Percentiles rank a stretch among this genome's conserved stretches.
Evolutionary conservation across 2,329 filamentous ascomycete genomes (phyloP).

Genomic region (Diaporthe amygdali): DNA sequence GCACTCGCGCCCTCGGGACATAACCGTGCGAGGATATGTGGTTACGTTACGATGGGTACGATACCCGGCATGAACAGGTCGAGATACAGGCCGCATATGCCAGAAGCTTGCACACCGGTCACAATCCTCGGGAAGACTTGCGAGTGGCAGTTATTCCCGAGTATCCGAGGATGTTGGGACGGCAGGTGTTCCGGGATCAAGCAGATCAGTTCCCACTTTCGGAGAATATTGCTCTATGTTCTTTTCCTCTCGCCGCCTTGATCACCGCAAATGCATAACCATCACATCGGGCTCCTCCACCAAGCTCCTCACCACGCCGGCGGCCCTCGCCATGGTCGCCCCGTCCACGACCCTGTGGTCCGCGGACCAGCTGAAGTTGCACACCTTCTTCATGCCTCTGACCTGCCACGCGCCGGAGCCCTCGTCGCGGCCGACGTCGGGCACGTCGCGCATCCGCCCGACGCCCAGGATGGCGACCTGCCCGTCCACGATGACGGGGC

Average conservation of each 20-base stretch:
- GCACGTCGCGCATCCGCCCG: slow-evolving; percentile 79
- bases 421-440: slow-evolving; percentile 71
- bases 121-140: neutral
- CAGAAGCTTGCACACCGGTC: neutral
- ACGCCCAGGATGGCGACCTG: slow-evolving; percentile 94
- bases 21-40: neutral
- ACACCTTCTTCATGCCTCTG: slow-evolving; percentile 62
- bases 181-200: neutral
- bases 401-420: slow-evolving; percentile 61
- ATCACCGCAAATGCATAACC: slow-evolving; percentile 81
- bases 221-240: neutral
- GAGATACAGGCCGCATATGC: neutral
- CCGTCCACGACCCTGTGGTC: slow-evolving; percentile 95
- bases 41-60: neutral
- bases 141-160: neutral
- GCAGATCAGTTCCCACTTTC: neutral
- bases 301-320: slow-evolving; percentile 76
- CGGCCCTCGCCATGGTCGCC: slow-evolving; percentile 90
- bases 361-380: slow-evolving; percentile 95
- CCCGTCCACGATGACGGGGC: slow-evolving; percentile 86
- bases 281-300: slow-evolving; percentile 88
- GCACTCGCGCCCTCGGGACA: neutral
- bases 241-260: neutral
- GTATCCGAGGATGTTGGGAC: neutral
- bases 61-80: neutral